Base-by-base conservation (phyloP, 192 early-diverging fungal genomes). In the Fimicolochytrium jonesii region DNA sequence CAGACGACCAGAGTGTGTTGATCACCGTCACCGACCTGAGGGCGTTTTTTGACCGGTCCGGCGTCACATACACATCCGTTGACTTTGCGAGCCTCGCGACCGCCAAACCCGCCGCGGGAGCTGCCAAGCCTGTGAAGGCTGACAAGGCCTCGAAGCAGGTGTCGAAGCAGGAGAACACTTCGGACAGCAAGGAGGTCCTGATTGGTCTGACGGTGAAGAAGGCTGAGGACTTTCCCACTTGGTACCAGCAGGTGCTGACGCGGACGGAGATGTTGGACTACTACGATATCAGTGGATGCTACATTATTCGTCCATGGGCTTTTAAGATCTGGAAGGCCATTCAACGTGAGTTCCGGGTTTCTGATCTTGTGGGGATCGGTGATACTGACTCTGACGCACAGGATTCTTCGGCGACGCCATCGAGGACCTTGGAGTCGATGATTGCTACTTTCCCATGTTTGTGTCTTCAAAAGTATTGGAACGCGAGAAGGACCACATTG, bases 381-480 rank as follows among this genome's bases (percentile, higher is more conserved):
- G 7, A 17, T 17, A 22, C 1, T 47, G 17, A 2, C 0, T 45
- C 43, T 35, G 20, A 52, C 35, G n/a, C 15, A 65, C 68, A 90
- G 85, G 83, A 61, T 99, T 92, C 78, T 94, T 99, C 73, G 92
- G 92, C 53, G 84, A 66, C 22, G 87, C 78, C 15, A 98, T 99
- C 70, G 87, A 88, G 59, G 84, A 94, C 50, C 72, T 92, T 68
- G 95, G 95, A 47, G 93, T 99, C 22, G 92, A 94, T 61, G 92
- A 98, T 75, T 88, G 89, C 69, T 99, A 97, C 78, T 99, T 99
- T 86, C 97, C 97, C 50, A 99, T 99, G 95, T 99, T 99, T 76
- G 92, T 99, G 13, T 88, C 93, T 17, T 76, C 78, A 59, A 75
- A 82, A 60, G 87, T 87, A 42, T 81, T 99, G 64, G 87, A 99